Conservation (phyloP, 75 land plant species). For the Ceratopteris richardii region DNA sequence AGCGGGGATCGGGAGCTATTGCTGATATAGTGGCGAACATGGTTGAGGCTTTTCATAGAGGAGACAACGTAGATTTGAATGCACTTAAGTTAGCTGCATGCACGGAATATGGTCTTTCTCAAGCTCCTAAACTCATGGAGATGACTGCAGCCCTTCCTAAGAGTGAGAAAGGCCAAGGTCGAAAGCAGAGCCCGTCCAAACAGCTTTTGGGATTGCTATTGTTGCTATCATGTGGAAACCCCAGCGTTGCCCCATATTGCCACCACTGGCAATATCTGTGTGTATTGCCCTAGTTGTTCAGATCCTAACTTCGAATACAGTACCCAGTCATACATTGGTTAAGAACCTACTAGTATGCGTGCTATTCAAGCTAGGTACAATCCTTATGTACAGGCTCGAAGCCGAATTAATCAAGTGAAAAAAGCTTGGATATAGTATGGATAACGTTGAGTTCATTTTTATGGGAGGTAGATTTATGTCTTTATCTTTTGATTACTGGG, state of each 20-base stretch:
- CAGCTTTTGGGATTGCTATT: slow-evolving; percentile 96
- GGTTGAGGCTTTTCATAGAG: slow-evolving; percentile 72
- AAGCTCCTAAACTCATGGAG: slow-evolving; percentile 96
- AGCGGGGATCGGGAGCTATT: no score
- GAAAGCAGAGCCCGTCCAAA: slow-evolving; percentile 89
- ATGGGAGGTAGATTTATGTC: no score
- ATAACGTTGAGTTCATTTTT: no score
- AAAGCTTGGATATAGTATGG: no score
- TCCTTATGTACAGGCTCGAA: no score
- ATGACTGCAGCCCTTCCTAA: slow-evolving; percentile 97
- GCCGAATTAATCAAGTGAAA: no score
- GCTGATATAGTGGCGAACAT: slow-evolving; percentile 85
- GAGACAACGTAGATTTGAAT: slow-evolving; percentile 86
- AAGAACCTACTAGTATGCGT: slow-evolving; percentile 98
- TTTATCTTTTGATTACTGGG: no score
- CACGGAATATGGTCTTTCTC: slow-evolving; percentile 87
- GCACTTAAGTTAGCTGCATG: slow-evolving; percentile 92
- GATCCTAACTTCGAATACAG: slow-evolving; percentile 99
- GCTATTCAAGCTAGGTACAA: slow-evolving; percentile 92
- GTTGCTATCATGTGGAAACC: slow-evolving; percentile 99
- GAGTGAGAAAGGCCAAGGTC: slow-evolving; percentile 73
- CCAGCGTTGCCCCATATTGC: slow-evolving; percentile 97
- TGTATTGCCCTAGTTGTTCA: slow-evolving; percentile 96
- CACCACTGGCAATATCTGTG: slow-evolving; percentile 96
- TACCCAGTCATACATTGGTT: slow-evolving; percentile 95